Base-by-base conservation (phyloP, 768 basidiomycete genomes). In the Mycena chlorophos region DNA sequence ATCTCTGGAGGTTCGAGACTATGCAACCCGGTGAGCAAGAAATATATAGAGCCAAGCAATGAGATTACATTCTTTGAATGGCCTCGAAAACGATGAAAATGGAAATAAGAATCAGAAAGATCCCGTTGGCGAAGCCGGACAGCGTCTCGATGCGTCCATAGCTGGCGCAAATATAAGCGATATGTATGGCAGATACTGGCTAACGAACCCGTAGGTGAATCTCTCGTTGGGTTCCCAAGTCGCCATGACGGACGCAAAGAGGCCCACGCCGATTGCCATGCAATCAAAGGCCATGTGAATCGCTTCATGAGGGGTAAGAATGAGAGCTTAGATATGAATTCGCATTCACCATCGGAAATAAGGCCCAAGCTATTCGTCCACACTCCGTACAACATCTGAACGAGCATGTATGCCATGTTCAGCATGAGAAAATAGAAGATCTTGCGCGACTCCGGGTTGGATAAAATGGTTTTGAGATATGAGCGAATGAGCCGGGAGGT, bases 261-360 rank as follows among this genome's bases (percentile, higher is more conserved):
- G 80, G 2, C 97, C 97, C 50, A 99, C 91, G 0, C 86, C 94
- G 49, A 99, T 93, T 0, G 96, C 96, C 82, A 98, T 86, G 67
- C 97, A 98, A 73, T 99, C 97, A 63, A 99, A 99, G 12, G 94
- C 92, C 97, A 98, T 99, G 67, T 99, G 97, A 31, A 99, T 98
- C 20, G 97, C 96, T 98, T 6, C 5, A 5, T 25, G 26, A 5
- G 8, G 13, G 45, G 12, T 26, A 57, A 45, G 54, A 48, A n/a
- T 27, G 28, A 37, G 5, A 27, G 19, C 28, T 8, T 51, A 50
- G 20, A 6, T 59, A 48, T 22, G 25, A 58, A 67, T 43, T 57
- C 2, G 13, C 22, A 39, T 83, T 63, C 60, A 96, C 96, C 95
- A 68, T 99, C 97, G 10, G 94, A 97, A 54, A 99, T 98, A 30